Conservation (phyloP, 1,284 basidiomycete genomes). For the Cronartium quercuum region DNA sequence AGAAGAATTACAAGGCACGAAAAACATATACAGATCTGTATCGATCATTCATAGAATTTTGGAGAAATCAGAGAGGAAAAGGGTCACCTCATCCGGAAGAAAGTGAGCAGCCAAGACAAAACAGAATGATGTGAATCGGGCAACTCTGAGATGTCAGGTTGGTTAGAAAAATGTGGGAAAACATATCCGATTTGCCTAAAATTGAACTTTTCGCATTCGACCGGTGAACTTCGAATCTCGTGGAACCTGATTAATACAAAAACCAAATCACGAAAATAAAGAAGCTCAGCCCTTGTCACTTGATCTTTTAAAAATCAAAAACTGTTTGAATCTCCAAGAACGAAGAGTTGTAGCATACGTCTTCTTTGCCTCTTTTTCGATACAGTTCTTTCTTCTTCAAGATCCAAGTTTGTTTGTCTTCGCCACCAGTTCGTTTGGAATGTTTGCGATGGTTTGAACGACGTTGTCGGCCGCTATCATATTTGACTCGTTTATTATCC, state of each 20-base stretch:
- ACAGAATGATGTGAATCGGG: background rate
- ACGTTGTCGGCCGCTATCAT: background rate
- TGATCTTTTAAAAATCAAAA: background rate
- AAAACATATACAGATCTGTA: no score
- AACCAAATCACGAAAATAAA: background rate
- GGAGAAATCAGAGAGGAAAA: no score
- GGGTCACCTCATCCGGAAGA: background rate
- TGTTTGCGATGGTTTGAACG: background rate
- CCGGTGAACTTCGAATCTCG: constrained; percentile 39
- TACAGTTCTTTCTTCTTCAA: constrained; percentile 58
- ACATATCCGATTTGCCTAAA: background rate
- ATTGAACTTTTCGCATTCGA: constrained; percentile 23
- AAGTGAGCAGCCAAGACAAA: background rate
- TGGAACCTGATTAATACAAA: constrained; percentile 9
- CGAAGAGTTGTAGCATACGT: constrained; percentile 29
- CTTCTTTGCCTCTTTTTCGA: constrained; percentile 55
- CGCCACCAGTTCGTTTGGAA: background rate
- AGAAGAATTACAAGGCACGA: no score
- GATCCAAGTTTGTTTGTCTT: constrained; percentile 50
- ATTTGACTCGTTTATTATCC: background rate
- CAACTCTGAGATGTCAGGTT: no score
- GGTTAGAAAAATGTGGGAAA: background rate
- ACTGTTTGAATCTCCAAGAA: background rate
- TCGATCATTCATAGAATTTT: no score
- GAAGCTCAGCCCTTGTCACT: background rate